Evolutionary conservation across 192 early-diverging fungal species (phyloP).

Genomic region (Backusella liffmaniae): DNA sequence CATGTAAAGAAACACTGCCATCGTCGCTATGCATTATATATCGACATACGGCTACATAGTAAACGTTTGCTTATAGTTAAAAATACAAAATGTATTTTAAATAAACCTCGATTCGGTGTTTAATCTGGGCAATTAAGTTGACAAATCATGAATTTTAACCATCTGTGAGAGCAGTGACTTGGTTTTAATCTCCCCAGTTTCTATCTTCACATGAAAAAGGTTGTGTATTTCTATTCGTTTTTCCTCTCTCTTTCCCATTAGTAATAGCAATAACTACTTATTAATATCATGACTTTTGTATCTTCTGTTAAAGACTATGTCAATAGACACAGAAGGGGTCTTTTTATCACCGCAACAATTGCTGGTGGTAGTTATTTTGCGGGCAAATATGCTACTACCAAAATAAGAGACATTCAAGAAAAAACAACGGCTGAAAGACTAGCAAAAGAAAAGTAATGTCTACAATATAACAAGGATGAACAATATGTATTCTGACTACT

Average conservation of each 20-base stretch:
- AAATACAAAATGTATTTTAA: no score
- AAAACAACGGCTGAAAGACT: conserved; percentile 62
- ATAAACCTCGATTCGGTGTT: neutral
- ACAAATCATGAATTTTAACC: conserved; percentile 3
- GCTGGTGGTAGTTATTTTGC: conserved; percentile 72
- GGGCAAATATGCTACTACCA: conserved; percentile 69
- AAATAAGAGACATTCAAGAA: conserved; percentile 73
- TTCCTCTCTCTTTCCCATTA: conserved; percentile 13
- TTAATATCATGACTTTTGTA: conserved; percentile 31
- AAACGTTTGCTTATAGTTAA: no score
- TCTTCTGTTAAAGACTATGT: conserved; percentile 57
- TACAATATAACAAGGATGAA: neutral
- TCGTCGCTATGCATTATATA: no score
- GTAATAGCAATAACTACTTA: neutral
- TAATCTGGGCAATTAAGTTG: neutral
- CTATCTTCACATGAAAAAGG: conserved; percentile 1
- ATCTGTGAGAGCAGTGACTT: neutral
- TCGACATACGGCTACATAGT: no score
- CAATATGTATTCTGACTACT: neutral
- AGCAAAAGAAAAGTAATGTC: conserved; percentile 71
- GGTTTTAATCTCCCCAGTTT: neutral
- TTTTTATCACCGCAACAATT: conserved; percentile 64
- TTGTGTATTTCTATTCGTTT: neutral
- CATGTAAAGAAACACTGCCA: no score
- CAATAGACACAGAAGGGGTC: conserved; percentile 64